Percentiles rank a stretch among this genome's conserved stretches.
These are phyloP conservation scores for Colletotrichum caudatum DNA, from an alignment of 2,329 filamentous ascomycete genomes.

Conservation along the genomic window DNA sequence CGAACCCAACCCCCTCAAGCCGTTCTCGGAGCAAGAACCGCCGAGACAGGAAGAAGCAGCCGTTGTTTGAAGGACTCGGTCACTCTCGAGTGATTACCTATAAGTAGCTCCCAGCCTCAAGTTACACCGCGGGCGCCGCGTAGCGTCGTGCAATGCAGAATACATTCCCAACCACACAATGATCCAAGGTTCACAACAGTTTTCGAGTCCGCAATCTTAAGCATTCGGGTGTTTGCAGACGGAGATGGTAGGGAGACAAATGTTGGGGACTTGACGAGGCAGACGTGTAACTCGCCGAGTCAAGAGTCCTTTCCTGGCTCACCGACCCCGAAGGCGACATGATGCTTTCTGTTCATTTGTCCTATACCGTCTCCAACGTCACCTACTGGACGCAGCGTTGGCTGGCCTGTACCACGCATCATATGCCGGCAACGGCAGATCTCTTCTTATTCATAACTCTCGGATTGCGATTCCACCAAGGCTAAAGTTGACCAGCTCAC, in stretches of 20 bases:
- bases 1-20: not conserved
- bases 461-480: not conserved
- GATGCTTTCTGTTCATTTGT: not conserved
- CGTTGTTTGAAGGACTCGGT: not conserved
- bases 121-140: not conserved
- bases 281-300: not conserved
- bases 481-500: not conserved
- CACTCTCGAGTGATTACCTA: not conserved
- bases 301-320: not conserved
- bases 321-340: not conserved
- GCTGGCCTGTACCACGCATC: not conserved
- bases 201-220: constrained; percentile 9
- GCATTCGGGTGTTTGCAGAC: constrained; percentile 17
- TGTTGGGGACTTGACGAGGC: not conserved
- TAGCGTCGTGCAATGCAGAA: not conserved
- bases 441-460: not conserved
- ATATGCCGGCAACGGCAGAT: not conserved
- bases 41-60: not conserved
- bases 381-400: not conserved
- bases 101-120: not conserved
- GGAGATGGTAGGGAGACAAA: not conserved
- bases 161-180: not conserved
- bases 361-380: not conserved
- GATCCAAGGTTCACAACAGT: not conserved
- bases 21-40: not conserved